Base-by-base conservation (phyloP, 1,139 yeast genomes). In the Candida anutae region DNA sequence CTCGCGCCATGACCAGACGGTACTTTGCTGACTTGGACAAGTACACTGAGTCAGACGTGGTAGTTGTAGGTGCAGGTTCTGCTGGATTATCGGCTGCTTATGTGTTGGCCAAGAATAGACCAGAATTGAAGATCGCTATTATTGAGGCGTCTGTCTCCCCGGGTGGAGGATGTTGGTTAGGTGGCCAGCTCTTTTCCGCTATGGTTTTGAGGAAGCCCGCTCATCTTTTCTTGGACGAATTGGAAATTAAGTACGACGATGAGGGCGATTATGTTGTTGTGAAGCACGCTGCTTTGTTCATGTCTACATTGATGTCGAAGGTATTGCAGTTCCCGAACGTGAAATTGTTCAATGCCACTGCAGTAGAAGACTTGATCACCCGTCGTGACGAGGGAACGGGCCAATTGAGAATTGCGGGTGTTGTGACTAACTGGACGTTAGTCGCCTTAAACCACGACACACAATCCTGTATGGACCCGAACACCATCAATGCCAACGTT, bases 391-490 rank as follows among this genome's bases (percentile, higher is more conserved):
- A 63, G 23, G 38, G 48, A 23, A 53, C 66, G 19, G 82, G 81
- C 24, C 69, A 72, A 37, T 58, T 78, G 32, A 64, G 81, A 42
- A 71, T 78, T 36, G 82, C 85, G 15, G 90, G 88, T 49, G 88
- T 80, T 16, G 90, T 80, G 23, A 79, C 87, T 47, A 80, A 80
- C 62, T 80, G 88, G 88, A 80, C 88, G 14, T 61, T 79, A 44
- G 88, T 80, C 20, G 66, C 87, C 8, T 66, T 77, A 67, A 78
- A 79, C 53, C 90, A 80, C 47, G 83, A 76, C 48, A 74, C 75
- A 36, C 88, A 80, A 52, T 74, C 81, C 11, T 80, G 90, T 54
- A 80, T 80, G 90, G 90, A 80, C 48, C 90, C 90, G 32, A 79
- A 80, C 59, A 80, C 85, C 34, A 77, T 80, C 61, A 80, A 78